These are phyloP conservation scores for Benincasa hispida DNA, from an alignment of 306 rosid genomes.

Conservation along the genomic window DNA sequence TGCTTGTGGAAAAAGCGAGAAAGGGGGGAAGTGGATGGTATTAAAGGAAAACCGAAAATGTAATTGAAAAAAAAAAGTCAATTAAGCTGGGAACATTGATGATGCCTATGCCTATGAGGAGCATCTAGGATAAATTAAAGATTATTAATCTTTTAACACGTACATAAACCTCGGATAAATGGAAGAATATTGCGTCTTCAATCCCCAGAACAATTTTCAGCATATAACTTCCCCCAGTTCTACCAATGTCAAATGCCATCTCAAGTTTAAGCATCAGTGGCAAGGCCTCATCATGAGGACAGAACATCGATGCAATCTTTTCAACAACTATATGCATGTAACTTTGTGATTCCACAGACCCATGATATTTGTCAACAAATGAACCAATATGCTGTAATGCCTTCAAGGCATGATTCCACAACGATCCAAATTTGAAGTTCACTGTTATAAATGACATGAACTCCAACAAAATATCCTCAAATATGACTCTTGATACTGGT, in stretches of 20 bases:
- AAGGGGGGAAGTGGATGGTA: not conserved
- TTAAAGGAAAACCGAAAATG: not conserved
- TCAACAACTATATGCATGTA: constrained; percentile 46
- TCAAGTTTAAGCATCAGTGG: constrained; percentile 62
- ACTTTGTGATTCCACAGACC: constrained; percentile 50
- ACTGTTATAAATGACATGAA: constrained; percentile 55
- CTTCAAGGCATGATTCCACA: constrained; percentile 66
- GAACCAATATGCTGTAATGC: constrained; percentile 63
- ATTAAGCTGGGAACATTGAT: not conserved
- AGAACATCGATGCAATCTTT: constrained; percentile 38
- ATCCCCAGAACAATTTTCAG: constrained; percentile 55
- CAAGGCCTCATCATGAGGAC: constrained; percentile 32
- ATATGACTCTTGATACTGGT: constrained; percentile 34
- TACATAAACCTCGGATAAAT: constrained; percentile 43
- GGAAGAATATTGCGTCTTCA: constrained; percentile 40
- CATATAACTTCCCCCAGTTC: constrained; percentile 54
- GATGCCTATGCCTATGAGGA: not conserved
- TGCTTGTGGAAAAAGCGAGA: not conserved
- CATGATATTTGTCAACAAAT: constrained; percentile 32
- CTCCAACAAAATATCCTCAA: constrained; percentile 46
- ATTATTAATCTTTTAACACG: constrained; percentile 14
- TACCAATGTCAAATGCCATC: constrained; percentile 57
- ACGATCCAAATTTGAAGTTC: constrained; percentile 28
- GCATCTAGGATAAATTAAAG: constrained; percentile 6
- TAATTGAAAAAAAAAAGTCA: not conserved